Base-by-base conservation (phyloP, 495 filamentous ascomycete species). In the Gamarada debralockiae region DNA sequence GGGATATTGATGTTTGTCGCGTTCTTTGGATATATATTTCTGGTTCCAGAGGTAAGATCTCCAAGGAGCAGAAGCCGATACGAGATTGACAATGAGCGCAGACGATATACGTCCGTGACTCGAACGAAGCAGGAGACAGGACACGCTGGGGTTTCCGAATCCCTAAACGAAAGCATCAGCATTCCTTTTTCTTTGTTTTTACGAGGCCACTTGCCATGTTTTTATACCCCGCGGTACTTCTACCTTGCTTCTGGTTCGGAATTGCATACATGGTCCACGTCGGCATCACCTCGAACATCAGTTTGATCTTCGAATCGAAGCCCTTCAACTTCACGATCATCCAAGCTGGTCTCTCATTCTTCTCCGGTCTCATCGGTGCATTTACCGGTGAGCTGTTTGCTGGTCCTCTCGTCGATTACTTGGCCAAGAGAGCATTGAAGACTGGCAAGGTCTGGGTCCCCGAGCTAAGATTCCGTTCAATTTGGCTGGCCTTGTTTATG, bases 381-480 rank as follows among this genome's bases (percentile, higher is more conserved):
- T 23, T 65, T 3, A 45, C 66, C 12, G 65, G 67, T 10, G 67
- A 70, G 43, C 34, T 59, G 10, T 50, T 53, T 1, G 53, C 65
- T 8, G 67, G 67, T 4, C 60, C 54, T 45, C 33, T 67, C 21
- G 56, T 48, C 4, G 64, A 68, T 49, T 48, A 49, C 41, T 50
- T 67, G 5, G 54, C 59, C 25, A 53, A 57, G 25, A 45, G 47
- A 25, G 55, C 65, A 3, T 37, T 46, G 48, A 27, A 44, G 3
- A 44, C 61, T 20, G 54, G 33, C 17, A 62, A 64, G 34, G 45
- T 48, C 7, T 55, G 57, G 14, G 54, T 54, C 38, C 65, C 67
- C 5, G 65, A 70, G 42, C 61, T 54, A 0, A 38, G 65, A 44
- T 46, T 70, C 24, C 18, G 24, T 2, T 44, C 37, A 3, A 51